Conservation (phyloP, 1,139 yeast genomes). For the Saccharomycopsis hybrid region DNA sequence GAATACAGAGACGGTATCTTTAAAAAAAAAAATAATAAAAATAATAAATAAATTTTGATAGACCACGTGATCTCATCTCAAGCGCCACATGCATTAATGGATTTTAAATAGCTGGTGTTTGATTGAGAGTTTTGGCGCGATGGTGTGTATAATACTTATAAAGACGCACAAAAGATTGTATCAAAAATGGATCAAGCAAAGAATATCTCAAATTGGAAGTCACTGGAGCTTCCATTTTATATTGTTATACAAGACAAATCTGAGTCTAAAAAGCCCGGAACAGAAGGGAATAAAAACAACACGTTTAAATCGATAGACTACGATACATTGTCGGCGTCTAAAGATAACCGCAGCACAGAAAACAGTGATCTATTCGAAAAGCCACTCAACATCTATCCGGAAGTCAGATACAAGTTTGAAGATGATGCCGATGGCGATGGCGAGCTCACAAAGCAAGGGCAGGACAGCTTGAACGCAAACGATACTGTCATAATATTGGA, state of each 20-base stretch:
- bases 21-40: no score
- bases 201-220: constrained; percentile 2
- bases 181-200: neutral
- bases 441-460: neutral
- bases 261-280: neutral
- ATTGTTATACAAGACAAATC: constrained; percentile 16
- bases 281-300: neutral
- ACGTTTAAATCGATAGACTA: constrained; percentile 14
- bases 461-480: constrained; percentile 5
- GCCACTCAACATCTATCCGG: constrained; percentile 19
- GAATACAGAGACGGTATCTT: no score
- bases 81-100: no score
- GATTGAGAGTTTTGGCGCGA: no score
- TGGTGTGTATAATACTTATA: no score
- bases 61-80: no score
- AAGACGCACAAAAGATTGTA: no score
- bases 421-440: constrained; percentile 14
- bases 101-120: no score
- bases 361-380: constrained; percentile 7
- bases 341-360: neutral
- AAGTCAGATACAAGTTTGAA: constrained; percentile 17
- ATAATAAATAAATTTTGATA: no score
- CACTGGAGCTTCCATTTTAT: constrained; percentile 12
- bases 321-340: neutral
- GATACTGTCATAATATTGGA: constrained; percentile 18